A percentile compares a stretch with the other conserved stretches of the same genome.
Evolutionary conservation across 108 stramenopile species (phyloP).

Genomic region (Ochromonas danica): DNA sequence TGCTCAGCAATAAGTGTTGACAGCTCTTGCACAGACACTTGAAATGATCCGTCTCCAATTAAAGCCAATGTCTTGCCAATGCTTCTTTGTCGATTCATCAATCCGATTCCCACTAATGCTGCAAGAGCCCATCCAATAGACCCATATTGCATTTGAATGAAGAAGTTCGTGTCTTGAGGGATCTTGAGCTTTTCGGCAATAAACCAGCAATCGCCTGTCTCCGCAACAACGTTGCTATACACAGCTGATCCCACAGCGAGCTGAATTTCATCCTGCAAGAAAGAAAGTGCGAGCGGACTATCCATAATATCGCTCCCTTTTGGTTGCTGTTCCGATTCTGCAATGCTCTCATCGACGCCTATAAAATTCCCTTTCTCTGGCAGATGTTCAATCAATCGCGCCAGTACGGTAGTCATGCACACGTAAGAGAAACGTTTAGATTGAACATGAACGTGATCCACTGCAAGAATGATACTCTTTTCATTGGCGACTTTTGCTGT

Average conservation of each 20-base stretch:
- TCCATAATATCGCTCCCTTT: too few relatives aligned
- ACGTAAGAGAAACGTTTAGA: background rate
- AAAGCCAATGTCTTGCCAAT: background rate
- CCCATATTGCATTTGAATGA: background rate
- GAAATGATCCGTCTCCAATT: background rate
- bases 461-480: background rate
- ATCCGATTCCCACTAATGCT: background rate
- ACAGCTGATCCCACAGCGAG: too few relatives aligned
- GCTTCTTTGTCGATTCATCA: background rate
- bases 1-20: background rate
- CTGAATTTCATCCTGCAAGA: too few relatives aligned
- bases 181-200: background rate
- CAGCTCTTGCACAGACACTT: background rate
- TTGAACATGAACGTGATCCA: background rate
- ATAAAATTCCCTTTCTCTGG: too few relatives aligned
- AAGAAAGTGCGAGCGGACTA: too few relatives aligned
- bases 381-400: too few relatives aligned
- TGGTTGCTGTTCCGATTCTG: too few relatives aligned
- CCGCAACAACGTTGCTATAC: too few relatives aligned
- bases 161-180: background rate
- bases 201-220: background rate
- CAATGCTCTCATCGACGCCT: too few relatives aligned
- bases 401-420: background rate
- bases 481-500: background rate
- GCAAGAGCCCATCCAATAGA: background rate